Conservation (phyloP, 768 basidiomycete genomes). For the Jaapia argillacea region DNA sequence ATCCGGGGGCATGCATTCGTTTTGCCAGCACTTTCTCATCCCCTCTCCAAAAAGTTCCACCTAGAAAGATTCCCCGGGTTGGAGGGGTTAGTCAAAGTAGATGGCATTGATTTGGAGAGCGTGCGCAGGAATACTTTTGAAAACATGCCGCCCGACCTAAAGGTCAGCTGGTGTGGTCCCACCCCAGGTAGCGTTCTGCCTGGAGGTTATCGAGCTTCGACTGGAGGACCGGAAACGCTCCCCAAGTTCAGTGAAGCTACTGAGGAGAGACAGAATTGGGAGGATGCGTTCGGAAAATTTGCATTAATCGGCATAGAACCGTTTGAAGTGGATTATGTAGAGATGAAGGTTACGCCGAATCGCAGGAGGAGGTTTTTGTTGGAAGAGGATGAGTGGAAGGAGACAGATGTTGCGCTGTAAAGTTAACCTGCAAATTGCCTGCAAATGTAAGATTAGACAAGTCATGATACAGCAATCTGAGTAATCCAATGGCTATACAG, state of each 20-base stretch:
- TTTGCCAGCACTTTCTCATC: slow-evolving; percentile 38
- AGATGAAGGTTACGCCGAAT: slow-evolving; percentile 48
- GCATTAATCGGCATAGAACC: slow-evolving; percentile 68
- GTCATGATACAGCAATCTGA: too few species aligned
- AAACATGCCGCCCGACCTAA: slow-evolving; percentile 48
- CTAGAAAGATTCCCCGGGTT: slow-evolving; percentile 11
- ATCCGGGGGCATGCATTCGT: slow-evolving; percentile 47
- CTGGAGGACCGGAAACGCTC: slow-evolving; percentile 49
- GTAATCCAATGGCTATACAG: too few species aligned
- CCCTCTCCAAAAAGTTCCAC: slow-evolving; percentile 19
- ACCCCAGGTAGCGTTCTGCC: slow-evolving; percentile 45
- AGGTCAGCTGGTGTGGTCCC: slow-evolving; percentile 65
- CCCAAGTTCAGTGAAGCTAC: slow-evolving; percentile 31
- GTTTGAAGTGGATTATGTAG: slow-evolving; percentile 55
- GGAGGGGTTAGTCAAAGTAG: slow-evolving; percentile 25
- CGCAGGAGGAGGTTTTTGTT: slow-evolving; percentile 45
- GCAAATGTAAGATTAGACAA: too few species aligned
- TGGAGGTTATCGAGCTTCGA: slow-evolving; percentile 45
- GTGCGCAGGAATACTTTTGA: slow-evolving; percentile 53
- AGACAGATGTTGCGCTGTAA: slow-evolving; percentile 39
- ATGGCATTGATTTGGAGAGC: slow-evolving; percentile 52
- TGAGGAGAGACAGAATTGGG: slow-evolving; percentile 34
- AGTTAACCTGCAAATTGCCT: too few species aligned
- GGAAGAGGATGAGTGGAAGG: slow-evolving; percentile 41
- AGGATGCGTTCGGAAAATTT: slow-evolving; percentile 54